These are phyloP conservation scores for Coniochaeta sp. DNA, from an alignment of 2,329 filamentous ascomycete genomes.

Conservation along the genomic window DNA sequence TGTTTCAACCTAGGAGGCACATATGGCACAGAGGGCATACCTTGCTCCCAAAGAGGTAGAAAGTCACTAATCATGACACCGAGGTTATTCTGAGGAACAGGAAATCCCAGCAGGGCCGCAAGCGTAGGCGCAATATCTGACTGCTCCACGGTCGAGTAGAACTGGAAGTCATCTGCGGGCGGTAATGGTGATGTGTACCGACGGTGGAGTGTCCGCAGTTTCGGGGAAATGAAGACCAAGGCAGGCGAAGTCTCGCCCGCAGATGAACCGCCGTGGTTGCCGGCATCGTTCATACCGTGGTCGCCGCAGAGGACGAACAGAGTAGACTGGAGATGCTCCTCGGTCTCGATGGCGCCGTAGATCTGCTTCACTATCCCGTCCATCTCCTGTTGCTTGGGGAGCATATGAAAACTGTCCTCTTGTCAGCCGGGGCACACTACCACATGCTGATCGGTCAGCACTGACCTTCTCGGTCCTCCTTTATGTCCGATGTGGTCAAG, in stretches of 20 bases:
- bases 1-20: neutral
- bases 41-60: conserved; percentile 64
- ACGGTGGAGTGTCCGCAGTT: conserved; percentile 53
- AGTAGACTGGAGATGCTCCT: conserved; percentile 67
- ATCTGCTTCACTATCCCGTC: conserved; percentile 72
- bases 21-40: conserved; percentile 29
- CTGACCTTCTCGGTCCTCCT: conserved; percentile 72
- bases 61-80: conserved; percentile 80
- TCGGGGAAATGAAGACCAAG: conserved; percentile 83
- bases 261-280: conserved; percentile 92
- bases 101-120: conserved; percentile 78
- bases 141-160: conserved; percentile 82
- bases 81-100: conserved; percentile 81
- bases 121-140: conserved; percentile 90
- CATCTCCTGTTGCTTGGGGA: conserved; percentile 92
- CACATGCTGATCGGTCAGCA: neutral
- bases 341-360: conserved; percentile 65
- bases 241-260: conserved; percentile 92
- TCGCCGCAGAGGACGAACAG: conserved; percentile 85
- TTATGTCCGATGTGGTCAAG: conserved; percentile 98
- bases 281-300: conserved; percentile 99
- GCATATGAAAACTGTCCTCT: conserved; percentile 68
- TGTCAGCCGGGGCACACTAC: neutral
- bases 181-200: conserved; percentile 44
- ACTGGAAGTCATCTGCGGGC: conserved; percentile 66